A percentile compares a stretch with the other conserved stretches of the same genome.
Evolutionary conservation across 2,329 filamentous ascomycete genomes (phyloP).

Genomic region (Neonectria coccinea): DNA sequence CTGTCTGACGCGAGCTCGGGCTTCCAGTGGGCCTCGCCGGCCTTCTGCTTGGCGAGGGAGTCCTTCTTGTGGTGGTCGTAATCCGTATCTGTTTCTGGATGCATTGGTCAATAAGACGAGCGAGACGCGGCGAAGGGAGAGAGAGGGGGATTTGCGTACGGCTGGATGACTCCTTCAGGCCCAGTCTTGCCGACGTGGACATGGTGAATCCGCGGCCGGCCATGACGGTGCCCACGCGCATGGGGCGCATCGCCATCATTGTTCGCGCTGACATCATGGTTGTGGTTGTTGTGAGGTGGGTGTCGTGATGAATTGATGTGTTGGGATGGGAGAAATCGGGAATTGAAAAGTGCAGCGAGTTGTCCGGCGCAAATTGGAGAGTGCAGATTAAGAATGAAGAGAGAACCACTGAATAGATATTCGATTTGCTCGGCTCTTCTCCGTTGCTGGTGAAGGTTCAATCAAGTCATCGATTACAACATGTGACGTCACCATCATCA

Average conservation of each 20-base stretch:
- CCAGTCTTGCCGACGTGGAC: slow-evolving; percentile 45
- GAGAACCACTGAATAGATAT: background rate
- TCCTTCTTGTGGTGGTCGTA: slow-evolving; percentile 72
- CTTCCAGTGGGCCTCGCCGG: slow-evolving; percentile 80
- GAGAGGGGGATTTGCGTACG: slow-evolving; percentile 41
- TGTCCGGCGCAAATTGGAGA: background rate
- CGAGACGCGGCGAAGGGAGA: background rate
- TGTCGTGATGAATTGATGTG: background rate
- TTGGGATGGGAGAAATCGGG: background rate
- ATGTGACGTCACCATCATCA: slow-evolving; percentile 28
- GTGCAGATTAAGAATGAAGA: background rate
- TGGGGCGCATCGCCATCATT: slow-evolving; percentile 42
- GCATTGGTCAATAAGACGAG: background rate
- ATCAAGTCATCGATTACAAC: slow-evolving; percentile 14
- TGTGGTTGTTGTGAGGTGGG: slow-evolving; percentile 5
- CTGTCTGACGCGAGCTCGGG: slow-evolving; percentile 81
- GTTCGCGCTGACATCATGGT: slow-evolving; percentile 43
- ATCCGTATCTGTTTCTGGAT: slow-evolving; percentile 52
- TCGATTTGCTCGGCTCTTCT: slow-evolving; percentile 1
- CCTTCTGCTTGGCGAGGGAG: slow-evolving; percentile 73
- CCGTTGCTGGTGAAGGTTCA: background rate
- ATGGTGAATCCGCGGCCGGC: slow-evolving; percentile 44
- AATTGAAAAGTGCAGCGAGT: background rate
- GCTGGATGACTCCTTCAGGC: slow-evolving; percentile 54
- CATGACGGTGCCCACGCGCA: slow-evolving; percentile 36